Base-by-base conservation (phyloP, 2,329 filamentous ascomycete genomes). In the Periglandula ipomoeae region DNA sequence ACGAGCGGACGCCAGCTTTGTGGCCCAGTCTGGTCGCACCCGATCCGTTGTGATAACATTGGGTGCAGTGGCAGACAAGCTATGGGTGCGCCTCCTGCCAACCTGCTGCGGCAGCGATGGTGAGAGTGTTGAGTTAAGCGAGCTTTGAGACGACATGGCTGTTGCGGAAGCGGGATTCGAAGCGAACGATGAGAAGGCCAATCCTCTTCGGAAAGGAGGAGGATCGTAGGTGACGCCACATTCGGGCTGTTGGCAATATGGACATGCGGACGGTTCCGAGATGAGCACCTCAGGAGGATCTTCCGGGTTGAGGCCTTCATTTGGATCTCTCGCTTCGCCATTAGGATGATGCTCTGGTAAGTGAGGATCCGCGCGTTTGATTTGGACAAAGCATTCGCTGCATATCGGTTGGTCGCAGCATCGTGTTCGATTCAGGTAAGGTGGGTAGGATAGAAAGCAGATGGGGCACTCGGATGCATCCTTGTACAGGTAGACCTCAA, bases 301-400 rank as follows among this genome's bases (percentile, higher is more conserved):
- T 17, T 79, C 75, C 0, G 74, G 67, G 13, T 65, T 68, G 3
- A 66, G 58, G 2, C 59, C 63, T 38, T 66, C 56, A 26, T 61
- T 66, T 1, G 67, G 64, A 37, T 68, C 60, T 45, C 65, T 59
- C 9, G 63, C 58, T 47, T 66, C 58, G 17, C 65, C 66, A 44
- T 78, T 70, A n/a, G 73, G 76, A 50, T 77, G 72, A 60, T 93
- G 87, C 63, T 95, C 88, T 1, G 89, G 88, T 35, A 89, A 81
- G 64, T 96, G 88, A 9, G 89, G 90, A 55, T 98, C 91, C 4
- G 89, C 84, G 38, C 93, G 81, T 65, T 96, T 97, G 64, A 98
- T 98, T 65, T 98, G 93, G 4, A 98, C 93, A 60, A 98, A 98
- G 65, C 93, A 98, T 69, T 98, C 93, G 38, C 90, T 97, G 69